Base-by-base conservation (phyloP, 2,329 filamentous ascomycete genomes). In the Whalleya microplaca region DNA sequence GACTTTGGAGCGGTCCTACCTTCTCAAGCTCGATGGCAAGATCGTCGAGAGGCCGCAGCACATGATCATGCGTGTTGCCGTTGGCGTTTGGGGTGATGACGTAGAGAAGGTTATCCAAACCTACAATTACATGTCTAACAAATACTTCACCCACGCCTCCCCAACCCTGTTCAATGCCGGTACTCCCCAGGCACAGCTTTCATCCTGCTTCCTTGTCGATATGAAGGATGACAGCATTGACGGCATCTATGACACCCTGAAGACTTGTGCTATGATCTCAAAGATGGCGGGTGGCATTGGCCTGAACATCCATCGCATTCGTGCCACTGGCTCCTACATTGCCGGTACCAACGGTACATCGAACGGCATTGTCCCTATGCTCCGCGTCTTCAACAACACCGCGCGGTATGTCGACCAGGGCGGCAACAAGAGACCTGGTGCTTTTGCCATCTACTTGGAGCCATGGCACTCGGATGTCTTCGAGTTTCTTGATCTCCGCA, bases 161-260 rank as follows among this genome's bases (percentile, higher is more conserved):
- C 95, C 95, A 3, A 99, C 95, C 3, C 87, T 99, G 50, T 99
- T 99, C 87, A 97, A 96, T 70, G 95, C 95, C 52, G 95, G 94
- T 71, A 99, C 95, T 23, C 95, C 95, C 44, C 89, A 95, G 71
- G 88, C 92, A 44, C 95, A 99, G 78, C 83, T 99, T 68, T 96
- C 95, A 2, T 99, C 95, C 16, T 99, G 95, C 83, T 99, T 99
- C 87, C 84, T 99, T 53, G 92, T 99, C 66, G 95, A 98, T 76
- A 98, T 99, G 89, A 99, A 98, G 83, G 93, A 96, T 49, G 95
- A 99, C 79, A 97, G 93, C 77, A 99, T 99, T 72, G 95, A 99
- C 66, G 95, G 95, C 67, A 99, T 99, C 74, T 99, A 99, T 72
- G 95, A 99, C 73, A 99, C 95, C 18, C 85, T 99, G 68, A 99